A percentile compares a stretch with the other conserved stretches of the same genome.
Conservation (phyloP, 2,329 filamentous ascomycete species). For the Talaromyces rugulosus region DNA sequence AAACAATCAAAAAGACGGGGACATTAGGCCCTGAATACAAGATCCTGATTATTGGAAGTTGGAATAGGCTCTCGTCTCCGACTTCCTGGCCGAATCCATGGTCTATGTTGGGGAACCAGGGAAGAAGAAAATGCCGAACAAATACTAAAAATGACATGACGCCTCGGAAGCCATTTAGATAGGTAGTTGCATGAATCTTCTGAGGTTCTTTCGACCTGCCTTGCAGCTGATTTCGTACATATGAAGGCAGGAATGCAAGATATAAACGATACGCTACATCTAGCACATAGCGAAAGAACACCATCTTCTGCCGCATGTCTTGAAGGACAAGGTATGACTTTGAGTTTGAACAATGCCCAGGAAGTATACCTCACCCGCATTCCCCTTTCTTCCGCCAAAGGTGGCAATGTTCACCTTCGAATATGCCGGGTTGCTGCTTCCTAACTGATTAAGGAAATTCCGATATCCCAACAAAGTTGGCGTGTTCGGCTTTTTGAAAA, state of each 20-base stretch:
- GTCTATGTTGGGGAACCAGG: background rate
- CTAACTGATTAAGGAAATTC: too few species aligned
- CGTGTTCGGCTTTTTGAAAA: too few species aligned
- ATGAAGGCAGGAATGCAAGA: background rate
- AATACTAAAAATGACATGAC: slow-evolving; percentile 1
- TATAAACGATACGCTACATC: background rate
- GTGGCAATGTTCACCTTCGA: too few species aligned
- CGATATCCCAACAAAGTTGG: too few species aligned
- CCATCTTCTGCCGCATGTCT: background rate
- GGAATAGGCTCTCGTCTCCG: background rate
- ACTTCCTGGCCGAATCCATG: background rate
- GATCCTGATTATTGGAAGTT: background rate
- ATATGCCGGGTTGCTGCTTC: too few species aligned
- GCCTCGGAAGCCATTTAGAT: background rate
- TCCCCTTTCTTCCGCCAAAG: too few species aligned
- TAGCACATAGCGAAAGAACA: background rate
- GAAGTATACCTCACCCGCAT: background rate
- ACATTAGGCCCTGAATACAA: slow-evolving; percentile 2
- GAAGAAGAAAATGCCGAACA: slow-evolving; percentile 4
- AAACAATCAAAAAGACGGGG: slow-evolving; percentile 1
- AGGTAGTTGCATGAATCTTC: background rate
- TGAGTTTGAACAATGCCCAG: background rate
- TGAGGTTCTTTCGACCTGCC: background rate
- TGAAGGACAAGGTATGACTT: background rate
- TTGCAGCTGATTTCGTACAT: background rate